Conservation (phyloP, 495 filamentous ascomycete species). For the Daldinia bambusicola region DNA sequence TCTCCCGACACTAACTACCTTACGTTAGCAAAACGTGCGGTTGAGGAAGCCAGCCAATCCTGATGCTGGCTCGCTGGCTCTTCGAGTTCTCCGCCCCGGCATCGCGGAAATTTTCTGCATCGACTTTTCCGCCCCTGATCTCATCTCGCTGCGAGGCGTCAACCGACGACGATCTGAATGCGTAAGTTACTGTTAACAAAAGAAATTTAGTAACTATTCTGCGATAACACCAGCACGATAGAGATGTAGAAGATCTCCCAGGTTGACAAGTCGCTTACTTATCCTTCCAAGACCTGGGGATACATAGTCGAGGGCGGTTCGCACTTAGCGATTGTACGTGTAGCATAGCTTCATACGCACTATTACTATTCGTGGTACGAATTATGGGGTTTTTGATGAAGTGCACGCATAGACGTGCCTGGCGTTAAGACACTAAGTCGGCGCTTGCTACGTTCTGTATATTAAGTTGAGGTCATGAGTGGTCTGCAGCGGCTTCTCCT, state of each 20-base stretch:
- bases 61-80: not conserved
- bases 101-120: slow-evolving; percentile 33
- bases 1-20: slow-evolving; percentile 43
- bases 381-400: slow-evolving; percentile 41
- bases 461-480: slow-evolving; percentile 48
- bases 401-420: slow-evolving; percentile 41
- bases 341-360: slow-evolving; percentile 26
- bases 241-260: slow-evolving; percentile 1
- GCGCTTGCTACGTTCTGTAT: slow-evolving; percentile 48
- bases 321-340: slow-evolving; percentile 27
- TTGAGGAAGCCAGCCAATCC: slow-evolving; percentile 32
- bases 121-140: slow-evolving; percentile 40
- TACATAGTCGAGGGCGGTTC: slow-evolving; percentile 28
- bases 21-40: slow-evolving; percentile 32
- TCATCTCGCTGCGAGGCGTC: slow-evolving; percentile 15
- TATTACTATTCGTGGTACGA: slow-evolving; percentile 39
- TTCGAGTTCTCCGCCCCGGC: slow-evolving; percentile 33
- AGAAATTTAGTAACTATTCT: not conserved
- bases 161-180: slow-evolving; percentile 16
- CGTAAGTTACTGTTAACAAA: slow-evolving; percentile 23
- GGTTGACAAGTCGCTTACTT: slow-evolving; percentile 35
- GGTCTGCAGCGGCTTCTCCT: slow-evolving; percentile 41
- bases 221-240: slow-evolving; percentile 17
- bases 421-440: slow-evolving; percentile 42
- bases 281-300: slow-evolving; percentile 24